Evolutionary conservation across 2,329 filamentous ascomycete genomes (phyloP), one percentile per base, ranked within the genome.

Genomic region (Nigrospora oryzae): DNA sequence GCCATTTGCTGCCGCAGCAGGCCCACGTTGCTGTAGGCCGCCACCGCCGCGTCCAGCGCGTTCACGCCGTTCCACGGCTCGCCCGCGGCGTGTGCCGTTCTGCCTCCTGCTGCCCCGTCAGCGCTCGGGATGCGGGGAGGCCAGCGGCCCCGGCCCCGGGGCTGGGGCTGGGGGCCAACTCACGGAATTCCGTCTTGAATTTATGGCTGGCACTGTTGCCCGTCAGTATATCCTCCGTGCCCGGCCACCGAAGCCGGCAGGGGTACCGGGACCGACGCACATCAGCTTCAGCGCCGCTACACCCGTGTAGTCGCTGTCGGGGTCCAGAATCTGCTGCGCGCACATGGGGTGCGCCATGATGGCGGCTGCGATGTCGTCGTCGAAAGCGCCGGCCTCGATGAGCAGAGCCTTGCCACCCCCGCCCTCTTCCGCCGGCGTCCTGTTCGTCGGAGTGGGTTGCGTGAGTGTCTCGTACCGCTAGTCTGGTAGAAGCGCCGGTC

Each of bases 381-480:
- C 38, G 46, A 62, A 66, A 0, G 64, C 63, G 7, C 63, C 63
- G 0, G 54, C 55, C 1, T 52, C 52, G 45, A 67, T 61, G 15
- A 66, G 50, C 49, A 62, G 59, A 7, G 58, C 55, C 51, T 71
- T 71, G 16, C 68, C 68, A 5, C 65, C 66, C 30, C 66, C 66
- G 11, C 63, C 64, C 47, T 71, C 68, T 40, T 71, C 67, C 2
- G 68, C 68, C 0, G 67, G 68, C 0, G 67, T 70, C 1, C 68
- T 28, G 4, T 7, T 5, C 23, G 23, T 28, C 5, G 10, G 2
- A 7, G 23, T 5, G 5, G 23, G 23, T 28, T 28, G 5, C 23
- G 23, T 28, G 23, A 28, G 23, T 10, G 7, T 28, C 23, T 6
- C 19, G 6, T 4, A 6, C 19, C 4, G 19, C 4, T 4, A 4